phyloP scores from a whole-genome alignment of 2,329 filamentous ascomycete genomes.

The Colletotrichum higginsianum region DNA sequence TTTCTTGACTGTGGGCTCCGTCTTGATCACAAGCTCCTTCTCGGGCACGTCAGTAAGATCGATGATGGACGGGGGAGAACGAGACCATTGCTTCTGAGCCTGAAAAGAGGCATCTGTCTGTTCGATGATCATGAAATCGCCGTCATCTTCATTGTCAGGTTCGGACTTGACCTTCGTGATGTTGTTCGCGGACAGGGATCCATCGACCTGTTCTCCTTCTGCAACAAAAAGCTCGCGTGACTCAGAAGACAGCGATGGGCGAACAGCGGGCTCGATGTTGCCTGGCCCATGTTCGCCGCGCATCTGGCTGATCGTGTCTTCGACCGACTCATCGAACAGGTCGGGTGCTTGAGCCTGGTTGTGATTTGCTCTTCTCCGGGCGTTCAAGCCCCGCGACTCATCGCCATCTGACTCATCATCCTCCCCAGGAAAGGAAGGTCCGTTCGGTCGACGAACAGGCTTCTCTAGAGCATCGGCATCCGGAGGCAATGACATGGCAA shows the following conservation, averaged over 20 bases:
- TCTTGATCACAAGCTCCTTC: too few relatives aligned
- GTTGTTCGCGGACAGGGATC: rapidly evolving
- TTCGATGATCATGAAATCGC: slow-evolving; percentile 8
- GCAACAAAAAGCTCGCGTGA: neutral
- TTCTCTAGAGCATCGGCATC: neutral
- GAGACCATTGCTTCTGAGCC: slow-evolving; percentile 8
- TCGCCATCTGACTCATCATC: neutral
- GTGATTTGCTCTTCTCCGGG: neutral
- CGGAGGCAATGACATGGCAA: neutral
- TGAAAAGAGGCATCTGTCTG: neutral
- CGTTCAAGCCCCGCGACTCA: too few relatives aligned
- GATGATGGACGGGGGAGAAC: neutral
- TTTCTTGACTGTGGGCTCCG: neutral
- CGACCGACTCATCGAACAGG: neutral
- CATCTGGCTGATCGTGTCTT: neutral
- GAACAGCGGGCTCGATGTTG: neutral
- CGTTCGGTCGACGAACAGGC: neutral
- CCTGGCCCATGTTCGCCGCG: neutral
- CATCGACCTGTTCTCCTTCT: neutral
- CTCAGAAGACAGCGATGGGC: neutral
- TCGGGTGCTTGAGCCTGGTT: neutral
- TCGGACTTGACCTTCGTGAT: neutral
- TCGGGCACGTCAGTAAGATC: neutral
- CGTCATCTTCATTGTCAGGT: neutral
- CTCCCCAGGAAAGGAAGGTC: too few relatives aligned